Percentiles rank a stretch among this genome's conserved stretches.
These are phyloP conservation scores for Liriodendron chinense DNA, from an alignment of 164 flowering plant species.

Conservation along the genomic window DNA sequence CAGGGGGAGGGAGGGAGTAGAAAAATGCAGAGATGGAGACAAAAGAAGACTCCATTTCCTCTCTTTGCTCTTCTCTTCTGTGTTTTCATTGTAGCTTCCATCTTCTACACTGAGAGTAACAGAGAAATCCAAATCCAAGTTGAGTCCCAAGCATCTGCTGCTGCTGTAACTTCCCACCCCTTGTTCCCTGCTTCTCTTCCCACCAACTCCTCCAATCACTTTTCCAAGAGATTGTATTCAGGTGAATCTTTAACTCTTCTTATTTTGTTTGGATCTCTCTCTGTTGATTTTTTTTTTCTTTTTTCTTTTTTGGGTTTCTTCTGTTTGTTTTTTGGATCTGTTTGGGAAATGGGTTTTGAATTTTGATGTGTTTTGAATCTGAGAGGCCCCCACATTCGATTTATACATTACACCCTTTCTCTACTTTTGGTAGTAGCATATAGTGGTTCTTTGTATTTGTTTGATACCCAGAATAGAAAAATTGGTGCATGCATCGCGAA, in stretches of 20 bases:
- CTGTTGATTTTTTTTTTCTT: neutral
- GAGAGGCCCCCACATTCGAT: too few species aligned
- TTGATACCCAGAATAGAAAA: neutral
- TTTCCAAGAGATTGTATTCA: conserved; percentile 12
- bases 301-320: neutral
- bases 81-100: conserved; percentile 34
- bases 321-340: neutral
- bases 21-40: conserved; percentile 16
- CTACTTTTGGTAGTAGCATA: neutral
- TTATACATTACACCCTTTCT: neutral
- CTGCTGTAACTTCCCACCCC: conserved; percentile 14
- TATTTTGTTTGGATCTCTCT: neutral
- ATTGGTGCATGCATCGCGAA: neutral
- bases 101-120: conserved; percentile 52
- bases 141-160: conserved; percentile 1
- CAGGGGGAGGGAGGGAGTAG: neutral
- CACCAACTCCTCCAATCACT: conserved; percentile 2
- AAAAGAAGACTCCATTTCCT: conserved; percentile 38
- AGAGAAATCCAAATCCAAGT: conserved; percentile 35
- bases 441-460: neutral
- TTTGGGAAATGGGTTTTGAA: neutral
- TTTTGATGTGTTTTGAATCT: too few species aligned
- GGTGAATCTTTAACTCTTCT: conserved; percentile 19
- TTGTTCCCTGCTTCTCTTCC: conserved; percentile 18
- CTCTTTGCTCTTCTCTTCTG: conserved; percentile 35